phyloP scores from a whole-genome alignment of 208 protist species.

The Porcisia deanei region DNA sequence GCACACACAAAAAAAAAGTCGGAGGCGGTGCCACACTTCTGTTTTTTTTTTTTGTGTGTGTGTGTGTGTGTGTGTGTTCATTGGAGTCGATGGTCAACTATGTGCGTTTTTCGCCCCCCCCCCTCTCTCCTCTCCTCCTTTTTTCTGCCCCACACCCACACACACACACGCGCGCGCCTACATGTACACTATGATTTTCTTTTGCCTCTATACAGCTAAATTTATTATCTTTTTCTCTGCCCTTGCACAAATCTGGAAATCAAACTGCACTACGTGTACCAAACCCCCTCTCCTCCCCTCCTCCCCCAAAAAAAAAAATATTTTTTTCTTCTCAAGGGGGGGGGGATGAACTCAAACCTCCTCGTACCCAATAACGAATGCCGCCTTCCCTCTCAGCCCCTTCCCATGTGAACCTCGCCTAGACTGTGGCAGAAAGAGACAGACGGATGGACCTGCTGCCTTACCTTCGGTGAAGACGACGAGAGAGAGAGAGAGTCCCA shows the following conservation, averaged over 20 bases:
- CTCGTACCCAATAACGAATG: not conserved
- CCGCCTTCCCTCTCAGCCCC: not conserved
- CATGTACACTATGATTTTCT: not conserved
- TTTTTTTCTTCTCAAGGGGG: not conserved
- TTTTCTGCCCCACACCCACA: not conserved
- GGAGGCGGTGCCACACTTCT: not conserved
- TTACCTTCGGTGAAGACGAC: not conserved
- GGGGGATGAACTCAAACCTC: not conserved
- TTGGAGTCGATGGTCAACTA: not conserved
- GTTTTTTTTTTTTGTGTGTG: no score
- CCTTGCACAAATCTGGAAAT: not conserved
- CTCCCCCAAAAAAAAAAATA: not conserved
- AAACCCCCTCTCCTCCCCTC: no score
- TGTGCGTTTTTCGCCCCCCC: not conserved
- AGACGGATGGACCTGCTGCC: not conserved
- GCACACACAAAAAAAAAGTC: not conserved
- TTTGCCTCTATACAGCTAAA: not conserved
- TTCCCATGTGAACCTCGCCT: not conserved
- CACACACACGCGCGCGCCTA: not conserved
- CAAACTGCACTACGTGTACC: not conserved
- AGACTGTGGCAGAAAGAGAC: not conserved
- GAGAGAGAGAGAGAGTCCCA: not conserved
- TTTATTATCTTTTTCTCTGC: not conserved
- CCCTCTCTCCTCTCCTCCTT: not conserved
- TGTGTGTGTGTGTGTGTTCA: not conserved